phyloP scores from a whole-genome alignment of 2,329 filamentous ascomycete species.

The Ustulina deusta region DNA sequence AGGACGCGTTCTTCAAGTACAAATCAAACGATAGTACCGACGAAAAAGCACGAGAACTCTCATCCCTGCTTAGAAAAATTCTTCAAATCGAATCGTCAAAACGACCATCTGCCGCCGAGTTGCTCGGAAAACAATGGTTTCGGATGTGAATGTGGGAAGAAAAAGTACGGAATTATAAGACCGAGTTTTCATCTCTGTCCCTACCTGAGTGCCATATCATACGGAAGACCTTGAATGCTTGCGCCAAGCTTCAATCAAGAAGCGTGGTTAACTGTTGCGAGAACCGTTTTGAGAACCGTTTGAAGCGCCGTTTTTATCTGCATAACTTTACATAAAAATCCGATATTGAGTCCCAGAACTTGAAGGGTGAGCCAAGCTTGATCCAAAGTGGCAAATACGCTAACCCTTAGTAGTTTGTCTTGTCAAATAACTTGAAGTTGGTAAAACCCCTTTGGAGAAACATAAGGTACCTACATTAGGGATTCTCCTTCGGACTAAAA shows the following conservation, averaged over 20 bases:
- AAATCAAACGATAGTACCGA: not conserved
- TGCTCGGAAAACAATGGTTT: not conserved
- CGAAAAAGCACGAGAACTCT: not conserved
- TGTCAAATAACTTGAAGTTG: no score
- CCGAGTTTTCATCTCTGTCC: no score
- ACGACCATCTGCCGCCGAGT: not conserved
- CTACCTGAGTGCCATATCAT: no score
- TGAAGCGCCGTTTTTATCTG: not conserved
- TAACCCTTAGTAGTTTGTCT: no score
- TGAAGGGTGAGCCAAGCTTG: not conserved
- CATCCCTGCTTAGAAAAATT: not conserved
- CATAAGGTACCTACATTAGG: slow-evolving; percentile 3
- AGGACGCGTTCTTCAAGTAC: not conserved
- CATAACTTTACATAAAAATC: not conserved
- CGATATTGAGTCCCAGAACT: not conserved
- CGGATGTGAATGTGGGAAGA: not conserved
- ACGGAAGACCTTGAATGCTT: no score
- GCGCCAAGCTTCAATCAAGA: no score
- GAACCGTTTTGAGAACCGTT: no score
- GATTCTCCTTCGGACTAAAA: slow-evolving; percentile 1
- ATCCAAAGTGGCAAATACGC: not conserved
- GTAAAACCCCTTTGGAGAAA: no score
- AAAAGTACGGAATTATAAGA: not conserved
- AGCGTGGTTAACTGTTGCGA: no score
- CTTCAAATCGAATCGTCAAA: slow-evolving; percentile 7